Conservation (phyloP, 495 filamentous ascomycete species). For the Bathelium albidoporum region DNA sequence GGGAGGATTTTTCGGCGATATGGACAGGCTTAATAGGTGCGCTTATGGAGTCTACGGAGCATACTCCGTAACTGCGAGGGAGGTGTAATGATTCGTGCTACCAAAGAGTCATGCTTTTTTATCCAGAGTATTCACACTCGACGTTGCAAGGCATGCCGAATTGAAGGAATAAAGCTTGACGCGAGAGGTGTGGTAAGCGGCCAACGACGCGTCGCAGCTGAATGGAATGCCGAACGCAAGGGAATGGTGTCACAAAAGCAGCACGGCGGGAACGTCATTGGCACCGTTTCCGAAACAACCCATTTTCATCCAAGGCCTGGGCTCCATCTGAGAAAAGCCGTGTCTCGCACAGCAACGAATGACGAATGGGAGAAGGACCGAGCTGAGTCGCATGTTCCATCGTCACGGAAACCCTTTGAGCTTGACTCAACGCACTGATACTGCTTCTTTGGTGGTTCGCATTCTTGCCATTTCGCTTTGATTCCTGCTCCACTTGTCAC, state of each 20-base stretch:
- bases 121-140: too few relatives aligned
- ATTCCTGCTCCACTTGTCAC: neutral
- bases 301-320: neutral
- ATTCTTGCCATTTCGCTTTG: slow-evolving; percentile 1
- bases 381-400: neutral
- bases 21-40: too few relatives aligned
- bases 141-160: neutral
- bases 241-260: slow-evolving; percentile 1
- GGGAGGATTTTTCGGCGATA: too few relatives aligned
- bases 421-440: neutral
- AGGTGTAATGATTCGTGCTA: neutral
- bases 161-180: neutral
- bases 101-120: too few relatives aligned
- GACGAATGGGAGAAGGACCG: neutral
- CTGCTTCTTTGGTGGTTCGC: neutral
- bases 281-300: neutral
- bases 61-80: too few relatives aligned
- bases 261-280: neutral
- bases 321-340: neutral
- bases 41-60: too few relatives aligned
- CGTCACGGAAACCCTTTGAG: neutral
- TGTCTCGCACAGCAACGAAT: neutral
- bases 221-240: neutral
- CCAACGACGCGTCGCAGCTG: neutral
- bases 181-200: neutral